A percentile compares a stretch with the other conserved stretches of the same genome.
Conservation (phyloP, 140 eudicot genomes). For the Ambrosia hybrid region DNA sequence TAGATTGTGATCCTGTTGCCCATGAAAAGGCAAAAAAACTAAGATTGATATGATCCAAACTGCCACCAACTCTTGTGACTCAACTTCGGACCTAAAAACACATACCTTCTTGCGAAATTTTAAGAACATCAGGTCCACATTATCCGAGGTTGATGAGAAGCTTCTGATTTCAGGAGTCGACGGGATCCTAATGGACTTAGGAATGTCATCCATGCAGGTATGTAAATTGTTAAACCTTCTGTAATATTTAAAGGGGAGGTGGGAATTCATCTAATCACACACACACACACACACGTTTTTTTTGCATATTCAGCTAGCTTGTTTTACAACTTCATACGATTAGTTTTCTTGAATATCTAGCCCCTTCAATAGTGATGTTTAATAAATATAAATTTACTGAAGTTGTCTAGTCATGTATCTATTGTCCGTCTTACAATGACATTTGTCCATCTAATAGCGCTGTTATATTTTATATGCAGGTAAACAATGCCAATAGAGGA, state of each 20-base stretch:
- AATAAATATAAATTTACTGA: no score
- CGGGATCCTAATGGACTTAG: conserved; percentile 96
- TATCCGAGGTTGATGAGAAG: conserved; percentile 63
- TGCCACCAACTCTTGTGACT: conserved; percentile 30
- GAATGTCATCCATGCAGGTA: conserved; percentile 99
- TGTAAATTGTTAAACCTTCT: no score
- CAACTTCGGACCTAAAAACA: conserved; percentile 41
- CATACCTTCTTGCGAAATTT: conserved; percentile 66
- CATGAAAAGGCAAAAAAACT: conserved; percentile 71
- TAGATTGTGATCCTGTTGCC: conserved; percentile 93
- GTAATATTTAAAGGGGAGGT: no score
- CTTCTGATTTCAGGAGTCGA: conserved; percentile 48
- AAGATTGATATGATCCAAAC: conserved; percentile 43
- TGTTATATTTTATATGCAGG: conserved; percentile 42
- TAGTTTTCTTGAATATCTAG: neutral
- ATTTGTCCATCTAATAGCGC: no score
- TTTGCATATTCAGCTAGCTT: neutral
- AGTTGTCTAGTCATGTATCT: no score
- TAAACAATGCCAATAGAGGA: conserved; percentile 84
- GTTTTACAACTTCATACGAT: neutral
- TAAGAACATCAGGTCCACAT: conserved; percentile 49
- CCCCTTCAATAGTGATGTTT: neutral
- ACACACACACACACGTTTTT: neutral
- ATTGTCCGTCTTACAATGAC: no score
- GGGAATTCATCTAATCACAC: no score